Base-by-base conservation (phyloP, 2,329 filamentous ascomycete species). In the Claviceps monticola region DNA sequence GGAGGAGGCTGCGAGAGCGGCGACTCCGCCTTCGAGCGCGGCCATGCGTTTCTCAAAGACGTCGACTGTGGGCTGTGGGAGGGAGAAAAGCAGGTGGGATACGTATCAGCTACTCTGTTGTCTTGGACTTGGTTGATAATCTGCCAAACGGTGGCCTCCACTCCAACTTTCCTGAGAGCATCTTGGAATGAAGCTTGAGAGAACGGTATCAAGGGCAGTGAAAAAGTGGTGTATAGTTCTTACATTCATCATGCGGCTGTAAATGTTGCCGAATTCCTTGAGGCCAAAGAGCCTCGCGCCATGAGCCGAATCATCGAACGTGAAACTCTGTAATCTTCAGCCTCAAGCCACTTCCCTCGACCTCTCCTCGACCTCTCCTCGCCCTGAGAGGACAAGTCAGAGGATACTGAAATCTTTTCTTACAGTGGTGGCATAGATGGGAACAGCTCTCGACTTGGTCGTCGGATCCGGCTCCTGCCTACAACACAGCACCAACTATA, bases 231-330 rank as follows among this genome's bases (percentile, higher is more conserved):
- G 29, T 34, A 11, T 21, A 26, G 11, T 16, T 69, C 79, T 64
- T 63, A 88, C 86, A 70, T 97, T 96, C 85, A 87, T 88, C 62
- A 98, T 89, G 57, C 93, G 88, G 67, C 84, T 93, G 77, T 98
- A 98, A 68, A 97, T 95, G 72, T 97, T 97, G 70, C 90, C 93
- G 62, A 88, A 86, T 71, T 97, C 89, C 74, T 97, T 94, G 68
- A 98, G 86, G 65, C 88, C 87, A 66, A 98, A 98, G 43, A 98
- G 83, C 67, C 89, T 83, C 52, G 93, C 93, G 56, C 88, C 93
- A 64, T 97, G 93, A 48, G 89, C 91, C 49, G 88, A 95, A 73
- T 97, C 88, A 79, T 97, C 85, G 79, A 98, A 98, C 50, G 81
- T 82, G 70, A 75, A 98, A 62, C 88, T 95, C 85, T 89, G 58